Base-by-base conservation (phyloP, 1,284 basidiomycete genomes). In the Volvariella surrecta region DNA sequence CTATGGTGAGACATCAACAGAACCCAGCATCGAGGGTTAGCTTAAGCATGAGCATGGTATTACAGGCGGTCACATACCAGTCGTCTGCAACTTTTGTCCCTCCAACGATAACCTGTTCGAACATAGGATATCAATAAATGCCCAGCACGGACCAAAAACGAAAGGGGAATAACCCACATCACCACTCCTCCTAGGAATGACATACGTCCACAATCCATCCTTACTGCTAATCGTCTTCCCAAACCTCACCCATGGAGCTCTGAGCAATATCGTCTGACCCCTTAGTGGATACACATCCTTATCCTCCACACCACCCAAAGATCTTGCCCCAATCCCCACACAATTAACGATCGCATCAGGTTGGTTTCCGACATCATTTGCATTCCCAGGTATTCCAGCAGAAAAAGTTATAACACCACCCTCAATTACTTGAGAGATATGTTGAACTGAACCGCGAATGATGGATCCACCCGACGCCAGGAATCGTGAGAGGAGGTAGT, bases 201-300 rank as follows among this genome's bases (percentile, higher is more conserved):
- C 68, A 59, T 89, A 90, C 31, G 76, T 76, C 63, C 73, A 75
- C 0, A 66, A 60, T 4, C 75, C 76, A 13, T 70, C 63, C 3
- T 58, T 53, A 19, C 61, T 66, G 42, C 69, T n/a, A n/a, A n/a
- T 56, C 1, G 79, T 78, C 47, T 70, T 65, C 13, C 83, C 85
- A 47, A 73, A 73, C 37, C 62, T 69, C 39, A 89, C 73, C 89
- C 59, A 76, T 1, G 90, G 89, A 0, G 89, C 85, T 43, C 75
- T 64, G 10, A 90, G 67, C 19, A 90, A 63, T 7, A 92, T 77
- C 0, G 89, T 93, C 62, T 96, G 93, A 0, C 93, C 93, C 34
- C 89, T 74, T 42, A 92, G 75, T 0, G 92, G 91, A 56, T 79
- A 79, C 17, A 92, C 71, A 13, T 65, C 62, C 42, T 69, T 66